phyloP scores from a whole-genome alignment of 345 rosid species.

The Bruguiera parviflora region DNA sequence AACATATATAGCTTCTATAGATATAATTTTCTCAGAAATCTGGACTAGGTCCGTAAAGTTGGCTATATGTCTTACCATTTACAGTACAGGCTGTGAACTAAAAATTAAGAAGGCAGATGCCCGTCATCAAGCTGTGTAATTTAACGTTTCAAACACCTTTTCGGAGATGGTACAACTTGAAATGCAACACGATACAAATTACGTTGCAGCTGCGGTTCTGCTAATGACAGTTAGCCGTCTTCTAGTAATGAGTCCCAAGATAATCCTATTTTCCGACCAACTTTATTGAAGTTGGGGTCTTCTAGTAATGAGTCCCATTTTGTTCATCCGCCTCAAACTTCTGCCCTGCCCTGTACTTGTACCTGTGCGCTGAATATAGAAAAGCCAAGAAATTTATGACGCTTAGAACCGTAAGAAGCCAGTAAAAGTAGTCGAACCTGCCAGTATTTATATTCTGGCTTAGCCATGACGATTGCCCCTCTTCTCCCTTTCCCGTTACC shows the following conservation, averaged over 20 bases:
- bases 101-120: too few species aligned
- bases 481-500: constrained; percentile 42
- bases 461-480: constrained; percentile 55
- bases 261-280: constrained; percentile 1
- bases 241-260: neutral
- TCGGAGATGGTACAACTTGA: too few species aligned
- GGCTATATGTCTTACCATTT: neutral
- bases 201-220: neutral
- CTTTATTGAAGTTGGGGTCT: constrained; percentile 10
- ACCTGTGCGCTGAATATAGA: constrained; percentile 55
- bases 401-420: constrained; percentile 66
- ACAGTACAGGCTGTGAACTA: constrained; percentile 60
- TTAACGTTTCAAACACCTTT: too few species aligned
- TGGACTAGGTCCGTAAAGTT: constrained; percentile 1
- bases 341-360: constrained; percentile 58
- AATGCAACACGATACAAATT: too few species aligned
- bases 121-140: too few species aligned
- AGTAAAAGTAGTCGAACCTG: constrained; percentile 71
- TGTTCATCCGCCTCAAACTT: constrained; percentile 25
- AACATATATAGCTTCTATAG: too few species aligned
- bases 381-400: constrained; percentile 61
- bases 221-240: neutral
- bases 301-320: constrained; percentile 12
- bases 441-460: constrained; percentile 82
- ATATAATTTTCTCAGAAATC: neutral